Conservation (phyloP, 768 basidiomycete genomes). For the Pleurotus djamor region DNA sequence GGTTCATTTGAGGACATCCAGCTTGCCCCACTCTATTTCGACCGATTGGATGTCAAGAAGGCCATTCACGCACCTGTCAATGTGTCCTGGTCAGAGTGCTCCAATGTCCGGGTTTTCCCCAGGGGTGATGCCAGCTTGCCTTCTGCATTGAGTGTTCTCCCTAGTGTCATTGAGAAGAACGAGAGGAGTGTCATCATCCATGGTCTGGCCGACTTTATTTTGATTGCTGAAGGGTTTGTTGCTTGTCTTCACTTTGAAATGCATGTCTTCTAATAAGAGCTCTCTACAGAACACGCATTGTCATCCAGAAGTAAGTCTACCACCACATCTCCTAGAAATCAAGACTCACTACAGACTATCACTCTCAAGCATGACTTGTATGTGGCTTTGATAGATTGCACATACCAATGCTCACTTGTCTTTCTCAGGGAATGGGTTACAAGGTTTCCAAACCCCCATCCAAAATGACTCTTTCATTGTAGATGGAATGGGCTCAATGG, state of each 20-base stretch:
- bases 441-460: conserved; percentile 76
- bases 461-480: conserved; percentile 65
- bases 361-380: conserved; percentile 40
- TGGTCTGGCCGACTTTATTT: conserved; percentile 69
- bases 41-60: conserved; percentile 62
- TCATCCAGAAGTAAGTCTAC: conserved; percentile 56
- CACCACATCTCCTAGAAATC: background rate
- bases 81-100: conserved; percentile 65
- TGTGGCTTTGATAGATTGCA: conserved; percentile 5
- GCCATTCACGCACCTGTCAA: conserved; percentile 70
- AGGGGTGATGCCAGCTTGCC: conserved; percentile 60
- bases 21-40: conserved; percentile 63
- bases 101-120: conserved; percentile 58
- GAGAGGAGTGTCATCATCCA: conserved; percentile 67
- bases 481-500: conserved; percentile 67
- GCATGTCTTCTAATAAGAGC: background rate
- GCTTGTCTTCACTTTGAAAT: background rate
- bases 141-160: conserved; percentile 62
- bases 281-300: conserved; percentile 48
- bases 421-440: conserved; percentile 50
- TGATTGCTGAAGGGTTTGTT: conserved; percentile 71
- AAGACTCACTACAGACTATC: background rate
- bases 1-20: conserved; percentile 57
- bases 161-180: conserved; percentile 76
- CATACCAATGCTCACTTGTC: background rate